Conservation (phyloP, 2,329 filamentous ascomycete species). For the Akanthomyces dipterigenus region DNA sequence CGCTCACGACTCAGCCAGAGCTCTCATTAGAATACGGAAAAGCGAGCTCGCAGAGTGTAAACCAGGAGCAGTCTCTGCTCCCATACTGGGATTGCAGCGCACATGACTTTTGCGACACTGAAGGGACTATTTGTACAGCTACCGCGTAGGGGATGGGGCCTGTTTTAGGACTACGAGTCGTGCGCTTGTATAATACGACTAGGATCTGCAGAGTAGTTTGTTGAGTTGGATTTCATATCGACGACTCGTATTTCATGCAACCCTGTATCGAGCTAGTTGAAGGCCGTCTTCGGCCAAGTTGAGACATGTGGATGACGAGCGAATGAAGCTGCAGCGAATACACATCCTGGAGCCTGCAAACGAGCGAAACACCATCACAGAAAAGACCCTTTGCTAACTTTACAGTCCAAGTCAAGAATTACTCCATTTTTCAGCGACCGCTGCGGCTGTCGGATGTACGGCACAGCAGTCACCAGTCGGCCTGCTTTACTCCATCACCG, state of each 20-base stretch:
- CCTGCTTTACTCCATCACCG: not conserved
- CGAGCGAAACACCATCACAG: too few species aligned
- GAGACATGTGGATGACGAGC: too few species aligned
- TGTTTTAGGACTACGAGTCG: not conserved
- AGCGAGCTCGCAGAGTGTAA: not conserved
- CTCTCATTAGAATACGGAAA: conserved; percentile 9
- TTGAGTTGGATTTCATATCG: not conserved
- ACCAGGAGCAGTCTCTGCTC: not conserved
- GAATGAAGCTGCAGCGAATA: too few species aligned
- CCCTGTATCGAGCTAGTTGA: not conserved
- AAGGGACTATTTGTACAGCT: not conserved
- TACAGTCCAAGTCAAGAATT: not conserved
- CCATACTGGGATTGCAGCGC: not conserved
- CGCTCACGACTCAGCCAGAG: conserved; percentile 46
- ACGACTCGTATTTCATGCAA: too few species aligned
- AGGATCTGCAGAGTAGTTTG: not conserved
- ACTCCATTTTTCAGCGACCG: not conserved
- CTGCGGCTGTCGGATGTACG: not conserved
- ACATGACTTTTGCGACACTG: not conserved
- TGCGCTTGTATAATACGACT: not conserved
- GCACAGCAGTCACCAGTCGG: not conserved
- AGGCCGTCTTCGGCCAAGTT: too few species aligned
- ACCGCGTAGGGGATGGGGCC: not conserved
- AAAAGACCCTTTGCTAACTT: too few species aligned
- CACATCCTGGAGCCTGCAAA: too few species aligned